phyloP scores from a whole-genome alignment of 1,139 yeast genomes.

The Maudiozyma humilis region DNA sequence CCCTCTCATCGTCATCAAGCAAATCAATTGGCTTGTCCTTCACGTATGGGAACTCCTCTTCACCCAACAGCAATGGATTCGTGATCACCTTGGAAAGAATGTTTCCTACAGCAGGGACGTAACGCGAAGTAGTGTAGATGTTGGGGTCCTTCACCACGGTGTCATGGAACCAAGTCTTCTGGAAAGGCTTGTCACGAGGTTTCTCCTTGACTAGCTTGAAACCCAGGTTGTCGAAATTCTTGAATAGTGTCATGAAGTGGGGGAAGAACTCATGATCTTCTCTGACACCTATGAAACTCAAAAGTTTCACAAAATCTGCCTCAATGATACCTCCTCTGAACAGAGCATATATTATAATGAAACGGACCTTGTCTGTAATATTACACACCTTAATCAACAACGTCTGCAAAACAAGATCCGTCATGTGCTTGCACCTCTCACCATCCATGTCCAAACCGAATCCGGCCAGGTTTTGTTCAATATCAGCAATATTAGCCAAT shows the following conservation, averaged over 20 bases:
- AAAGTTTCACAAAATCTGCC: slow-evolving; percentile 62
- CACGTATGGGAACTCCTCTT: slow-evolving; percentile 64
- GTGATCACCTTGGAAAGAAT: slow-evolving; percentile 41
- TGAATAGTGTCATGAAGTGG: slow-evolving; percentile 46
- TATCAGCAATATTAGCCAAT: slow-evolving; percentile 56
- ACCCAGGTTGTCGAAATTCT: slow-evolving; percentile 61
- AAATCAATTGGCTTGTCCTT: slow-evolving; percentile 58
- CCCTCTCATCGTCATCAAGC: slow-evolving; percentile 46
- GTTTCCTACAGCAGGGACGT: slow-evolving; percentile 60
- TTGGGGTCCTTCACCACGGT: slow-evolving; percentile 46
- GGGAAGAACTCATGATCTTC: slow-evolving; percentile 44
- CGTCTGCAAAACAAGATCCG: slow-evolving; percentile 55
- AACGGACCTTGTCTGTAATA: slow-evolving; percentile 61
- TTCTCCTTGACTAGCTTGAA: slow-evolving; percentile 51
- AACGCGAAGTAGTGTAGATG: slow-evolving; percentile 68
- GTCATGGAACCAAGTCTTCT: slow-evolving; percentile 50
- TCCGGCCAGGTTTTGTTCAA: slow-evolving; percentile 69
- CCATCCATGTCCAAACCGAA: slow-evolving; percentile 71
- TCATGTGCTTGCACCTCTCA: slow-evolving; percentile 51
- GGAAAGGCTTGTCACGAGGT: slow-evolving; percentile 34
- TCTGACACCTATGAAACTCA: slow-evolving; percentile 58
- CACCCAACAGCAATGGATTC: slow-evolving; percentile 31
- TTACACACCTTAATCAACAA: slow-evolving; percentile 47
- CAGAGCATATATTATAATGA: slow-evolving; percentile 68
- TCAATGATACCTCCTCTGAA: slow-evolving; percentile 80